A percentile compares a stretch with the other conserved stretches of the same genome.
These are phyloP conservation scores for Dunaliella sp. DNA, from an alignment of 139 green algal genomes.

Conservation along the genomic window DNA sequence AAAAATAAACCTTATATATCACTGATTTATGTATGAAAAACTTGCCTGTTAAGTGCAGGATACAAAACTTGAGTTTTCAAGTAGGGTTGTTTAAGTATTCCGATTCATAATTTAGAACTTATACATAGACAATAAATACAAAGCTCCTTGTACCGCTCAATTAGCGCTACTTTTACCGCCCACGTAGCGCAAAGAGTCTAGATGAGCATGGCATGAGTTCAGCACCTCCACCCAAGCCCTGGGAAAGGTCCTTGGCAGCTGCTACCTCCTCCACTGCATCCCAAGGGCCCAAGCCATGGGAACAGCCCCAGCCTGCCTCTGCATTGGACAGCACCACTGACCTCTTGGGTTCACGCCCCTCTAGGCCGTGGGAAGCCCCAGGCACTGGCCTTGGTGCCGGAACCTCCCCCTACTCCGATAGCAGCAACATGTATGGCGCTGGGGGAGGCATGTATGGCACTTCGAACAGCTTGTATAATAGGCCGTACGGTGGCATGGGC, in stretches of 20 bases:
- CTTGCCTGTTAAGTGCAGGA: no score
- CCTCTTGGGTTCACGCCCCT: neutral
- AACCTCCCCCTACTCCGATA: neutral
- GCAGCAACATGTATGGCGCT: neutral
- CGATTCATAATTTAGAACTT: no score
- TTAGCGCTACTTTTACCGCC: no score
- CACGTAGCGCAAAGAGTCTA: no score
- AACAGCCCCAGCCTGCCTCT: neutral
- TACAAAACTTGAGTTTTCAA: no score
- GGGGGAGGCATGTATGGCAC: neutral
- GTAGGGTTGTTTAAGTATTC: no score
- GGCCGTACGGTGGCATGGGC: neutral
- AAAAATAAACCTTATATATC: no score
- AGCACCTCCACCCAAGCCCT: neutral
- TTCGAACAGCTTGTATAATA: neutral
- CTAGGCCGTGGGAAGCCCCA: neutral
- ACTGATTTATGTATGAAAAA: no score
- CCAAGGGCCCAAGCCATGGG: neutral
- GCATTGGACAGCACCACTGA: neutral
- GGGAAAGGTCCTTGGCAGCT: neutral
- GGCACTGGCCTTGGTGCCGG: no score
- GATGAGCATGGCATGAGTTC: no score
- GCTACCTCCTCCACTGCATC: neutral
- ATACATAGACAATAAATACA: no score
- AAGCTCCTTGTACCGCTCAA: no score